Evolutionary conservation across 2,329 filamentous ascomycete species (phyloP).

Genomic region (Aureobasidium melanogenum): DNA sequence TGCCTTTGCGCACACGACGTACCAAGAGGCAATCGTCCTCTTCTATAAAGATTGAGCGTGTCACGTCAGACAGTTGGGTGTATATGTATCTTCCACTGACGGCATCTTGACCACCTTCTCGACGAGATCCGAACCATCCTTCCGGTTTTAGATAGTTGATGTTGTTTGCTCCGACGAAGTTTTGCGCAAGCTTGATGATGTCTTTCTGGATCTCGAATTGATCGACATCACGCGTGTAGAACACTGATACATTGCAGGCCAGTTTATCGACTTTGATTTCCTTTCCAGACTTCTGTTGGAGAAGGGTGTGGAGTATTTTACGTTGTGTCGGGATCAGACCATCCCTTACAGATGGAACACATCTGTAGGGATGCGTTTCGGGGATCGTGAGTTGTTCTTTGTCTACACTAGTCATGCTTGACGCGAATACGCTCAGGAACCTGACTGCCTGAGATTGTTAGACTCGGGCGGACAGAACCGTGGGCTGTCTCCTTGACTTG

Average conservation of each 20-base stretch:
- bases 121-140: constrained; percentile 94
- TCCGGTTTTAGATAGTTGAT: constrained; percentile 91
- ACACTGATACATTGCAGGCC: constrained; percentile 78
- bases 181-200: constrained; percentile 90
- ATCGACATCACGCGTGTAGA: constrained; percentile 83
- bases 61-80: constrained; percentile 88
- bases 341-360: constrained; percentile 58
- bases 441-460: neutral
- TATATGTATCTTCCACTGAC: constrained; percentile 98
- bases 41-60: constrained; percentile 71
- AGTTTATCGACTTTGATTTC: constrained; percentile 95
- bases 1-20: constrained; percentile 78
- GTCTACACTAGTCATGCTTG: neutral
- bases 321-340: constrained; percentile 94
- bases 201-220: constrained; percentile 86
- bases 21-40: constrained; percentile 79
- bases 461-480: no score
- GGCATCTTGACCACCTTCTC: constrained; percentile 83
- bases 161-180: constrained; percentile 95
- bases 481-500: no score
- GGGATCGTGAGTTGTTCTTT: neutral
- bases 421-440: neutral
- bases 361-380: neutral
- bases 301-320: constrained; percentile 89
- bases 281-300: constrained; percentile 83